Evolutionary conservation across 257 asterid genomes (phyloP), one percentile per base, ranked within the genome.

Genomic region (Leonotis leonurus): DNA sequence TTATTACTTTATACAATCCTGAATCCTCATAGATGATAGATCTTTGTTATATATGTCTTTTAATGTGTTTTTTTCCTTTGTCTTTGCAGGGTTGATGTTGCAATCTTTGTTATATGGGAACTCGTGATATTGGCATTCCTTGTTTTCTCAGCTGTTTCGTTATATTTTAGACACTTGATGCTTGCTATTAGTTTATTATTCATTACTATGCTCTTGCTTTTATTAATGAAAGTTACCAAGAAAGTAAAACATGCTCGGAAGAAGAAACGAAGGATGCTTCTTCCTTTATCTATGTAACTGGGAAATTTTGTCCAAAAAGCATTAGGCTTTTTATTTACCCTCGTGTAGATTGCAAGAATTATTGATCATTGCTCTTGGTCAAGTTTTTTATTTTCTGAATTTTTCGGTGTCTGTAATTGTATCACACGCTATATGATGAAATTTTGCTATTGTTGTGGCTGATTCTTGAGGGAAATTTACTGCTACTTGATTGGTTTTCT

Each of bases 211-310:
- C 62, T 84, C 56, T 62, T 80, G 79, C 77, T 80, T 67, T 29
- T 84, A 57, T 78, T 85, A 69, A 73, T 89, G 85, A 86, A 69
- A 78, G 64, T 89, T 32, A 80, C 86, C 11, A 86, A 84, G 78
- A 85, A 75, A 72, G 81, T 79, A 49, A 78, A 78, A 70, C 77
- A 72, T 71, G 83, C 94, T 37, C 64, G 91, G 68, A 84, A 72
- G 81, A 89, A 81, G 82, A 86, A 73, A 71, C 88, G 94, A 68
- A 84, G 94, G 62, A 84, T 89, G 97, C 84, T 89, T 70, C 94
- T 86, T 73, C 97, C 97, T 1, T 73, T 86, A 64, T 89, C 95
- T 5, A 86, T 86, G 89, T 89, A 86, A 45, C 35, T 20, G 59
- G 32, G 40, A 53, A 11, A 58, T 29, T 53, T 46, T 61, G 52